Evolutionary conservation across 805 yeast species (phyloP).

Genomic region (Diddensiella transvaalensis): DNA sequence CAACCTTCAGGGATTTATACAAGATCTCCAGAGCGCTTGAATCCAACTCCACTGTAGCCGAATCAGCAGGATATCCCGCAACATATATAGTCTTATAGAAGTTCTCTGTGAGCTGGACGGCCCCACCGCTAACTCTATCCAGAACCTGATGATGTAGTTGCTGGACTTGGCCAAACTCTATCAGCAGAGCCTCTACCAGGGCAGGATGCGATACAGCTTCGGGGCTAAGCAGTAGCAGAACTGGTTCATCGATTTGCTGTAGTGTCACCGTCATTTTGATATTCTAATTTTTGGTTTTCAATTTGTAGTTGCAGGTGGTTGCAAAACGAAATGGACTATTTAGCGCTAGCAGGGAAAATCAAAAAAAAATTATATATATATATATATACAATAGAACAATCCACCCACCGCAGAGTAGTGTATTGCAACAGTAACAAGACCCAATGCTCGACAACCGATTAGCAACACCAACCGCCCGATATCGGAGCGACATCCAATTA

Average conservation of each 20-base stretch:
- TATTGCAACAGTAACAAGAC: too few species aligned
- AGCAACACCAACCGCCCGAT: too few species aligned
- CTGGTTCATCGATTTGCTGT: background rate
- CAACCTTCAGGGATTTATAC: constrained; percentile 28
- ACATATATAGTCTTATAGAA: constrained; percentile 29
- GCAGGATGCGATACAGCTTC: constrained; percentile 10
- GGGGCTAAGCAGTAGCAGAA: constrained; percentile 12
- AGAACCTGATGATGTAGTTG: constrained; percentile 33
- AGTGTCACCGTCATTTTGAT: background rate
- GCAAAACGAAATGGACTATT: too few species aligned
- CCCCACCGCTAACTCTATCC: constrained; percentile 34
- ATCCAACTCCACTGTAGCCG: constrained; percentile 19
- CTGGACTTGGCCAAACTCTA: constrained; percentile 4
- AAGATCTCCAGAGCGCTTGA: constrained; percentile 28
- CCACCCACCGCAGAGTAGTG: too few species aligned
- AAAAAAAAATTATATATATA: too few species aligned
- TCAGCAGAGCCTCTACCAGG: constrained; percentile 8
- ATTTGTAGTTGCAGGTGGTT: too few species aligned
- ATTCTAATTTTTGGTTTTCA: background rate
- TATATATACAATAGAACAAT: too few species aligned
- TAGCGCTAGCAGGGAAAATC: too few species aligned
- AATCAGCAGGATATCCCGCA: constrained; percentile 25
- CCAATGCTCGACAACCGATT: too few species aligned
- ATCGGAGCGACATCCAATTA: too few species aligned
- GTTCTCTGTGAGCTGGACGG: constrained; percentile 30